These are phyloP conservation scores for Mycosarcoma mackinlayi DNA, from an alignment of 1,284 basidiomycete species.

Conservation along the genomic window DNA sequence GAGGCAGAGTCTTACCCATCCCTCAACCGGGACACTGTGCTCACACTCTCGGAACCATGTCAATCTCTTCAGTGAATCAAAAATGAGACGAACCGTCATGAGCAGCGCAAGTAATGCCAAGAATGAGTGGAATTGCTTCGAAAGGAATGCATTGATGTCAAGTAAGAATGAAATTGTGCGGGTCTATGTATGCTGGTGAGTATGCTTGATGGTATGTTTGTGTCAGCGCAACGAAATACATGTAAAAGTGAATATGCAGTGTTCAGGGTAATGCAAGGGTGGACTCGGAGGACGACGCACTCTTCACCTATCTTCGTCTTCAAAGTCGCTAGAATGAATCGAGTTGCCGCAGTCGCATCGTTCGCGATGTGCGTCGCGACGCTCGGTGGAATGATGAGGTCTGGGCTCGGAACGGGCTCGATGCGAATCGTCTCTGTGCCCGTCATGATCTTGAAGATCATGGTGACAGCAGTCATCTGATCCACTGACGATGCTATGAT, in stretches of 20 bases:
- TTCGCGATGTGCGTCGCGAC: constrained; percentile 14
- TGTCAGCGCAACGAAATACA: background rate
- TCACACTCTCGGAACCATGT: too few relatives aligned
- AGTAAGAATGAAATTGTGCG: background rate
- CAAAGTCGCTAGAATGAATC: constrained; percentile 47
- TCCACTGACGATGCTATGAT: constrained; percentile 14
- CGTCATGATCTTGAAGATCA: constrained; percentile 3
- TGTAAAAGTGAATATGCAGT: background rate
- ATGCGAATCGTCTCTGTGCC: background rate
- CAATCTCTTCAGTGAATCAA: too few relatives aligned
- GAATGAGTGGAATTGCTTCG: too few relatives aligned
- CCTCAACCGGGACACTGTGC: too few relatives aligned
- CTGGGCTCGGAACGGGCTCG: background rate
- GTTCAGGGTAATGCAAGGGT: background rate
- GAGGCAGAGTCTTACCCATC: too few relatives aligned
- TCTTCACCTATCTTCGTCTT: constrained; percentile 18
- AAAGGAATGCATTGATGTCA: too few relatives aligned
- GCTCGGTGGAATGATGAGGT: background rate
- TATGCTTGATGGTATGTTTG: constrained; percentile 1
- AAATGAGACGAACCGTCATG: too few relatives aligned
- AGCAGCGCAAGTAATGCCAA: too few relatives aligned
- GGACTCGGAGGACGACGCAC: background rate
- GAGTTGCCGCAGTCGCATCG: constrained; percentile 49
- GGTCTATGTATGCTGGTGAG: background rate
- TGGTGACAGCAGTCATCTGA: constrained; percentile 7